Percentiles rank a stretch among this genome's conserved stretches.
phyloP scores from a whole-genome alignment of 2,329 filamentous ascomycete genomes.

The Diaporthe nobilis region DNA sequence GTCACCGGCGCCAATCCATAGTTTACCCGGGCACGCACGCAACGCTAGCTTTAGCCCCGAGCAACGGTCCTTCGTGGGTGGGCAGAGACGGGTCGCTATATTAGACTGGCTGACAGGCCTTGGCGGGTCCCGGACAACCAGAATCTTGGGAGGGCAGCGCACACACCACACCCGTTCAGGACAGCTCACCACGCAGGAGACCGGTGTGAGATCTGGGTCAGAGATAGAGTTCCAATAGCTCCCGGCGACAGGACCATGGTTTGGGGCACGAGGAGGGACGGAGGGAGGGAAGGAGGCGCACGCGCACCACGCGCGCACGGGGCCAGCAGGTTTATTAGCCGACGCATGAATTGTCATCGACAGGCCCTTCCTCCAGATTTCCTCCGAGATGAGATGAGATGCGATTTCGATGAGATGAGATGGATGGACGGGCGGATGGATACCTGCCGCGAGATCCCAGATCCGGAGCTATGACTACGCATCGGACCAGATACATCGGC shows the following conservation, averaged over 20 bases:
- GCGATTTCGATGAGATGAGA: conserved; percentile 39
- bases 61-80: conserved; percentile 15
- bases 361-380: conserved; percentile 25
- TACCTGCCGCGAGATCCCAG: conserved; percentile 26
- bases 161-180: not conserved
- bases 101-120: conserved; percentile 32
- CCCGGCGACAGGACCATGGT: not conserved
- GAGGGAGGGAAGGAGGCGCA: not conserved
- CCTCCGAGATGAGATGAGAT: conserved; percentile 35
- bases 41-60: conserved; percentile 15
- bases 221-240: conserved; percentile 33
- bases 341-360: conserved; percentile 26
- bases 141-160: conserved; percentile 2
- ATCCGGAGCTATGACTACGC: conserved; percentile 11
- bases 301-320: not conserved
- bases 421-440: conserved; percentile 26
- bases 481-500: conserved; percentile 20
- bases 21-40: conserved; percentile 23
- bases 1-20: not conserved
- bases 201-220: conserved; percentile 27
- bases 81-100: conserved; percentile 18
- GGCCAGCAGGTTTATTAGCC: not conserved
- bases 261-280: no score
- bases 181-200: conserved; percentile 18
- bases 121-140: conserved; percentile 13